Evolutionary conservation across 768 basidiomycete genomes (phyloP).

Genomic region (Serpula lacrymans): DNA sequence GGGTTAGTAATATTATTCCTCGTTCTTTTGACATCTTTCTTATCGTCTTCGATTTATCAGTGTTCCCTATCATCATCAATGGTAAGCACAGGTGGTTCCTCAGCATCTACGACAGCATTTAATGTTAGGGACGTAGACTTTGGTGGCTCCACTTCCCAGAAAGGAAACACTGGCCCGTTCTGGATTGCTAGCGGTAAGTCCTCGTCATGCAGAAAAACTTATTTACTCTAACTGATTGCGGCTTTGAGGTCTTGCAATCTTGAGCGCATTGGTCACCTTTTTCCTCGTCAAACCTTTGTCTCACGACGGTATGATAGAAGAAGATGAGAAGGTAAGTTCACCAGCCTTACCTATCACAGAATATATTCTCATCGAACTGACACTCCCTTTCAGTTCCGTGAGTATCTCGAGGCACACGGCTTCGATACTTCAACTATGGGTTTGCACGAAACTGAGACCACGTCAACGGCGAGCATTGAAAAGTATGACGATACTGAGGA

Average conservation of each 20-base stretch:
- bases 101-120: slow-evolving; percentile 1
- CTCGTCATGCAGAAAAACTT: background rate
- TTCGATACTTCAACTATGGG: slow-evolving; percentile 81
- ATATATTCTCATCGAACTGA: background rate
- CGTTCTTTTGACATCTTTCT: background rate
- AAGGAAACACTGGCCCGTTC: slow-evolving; percentile 82
- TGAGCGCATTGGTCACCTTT: slow-evolving; percentile 72
- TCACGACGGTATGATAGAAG: slow-evolving; percentile 75
- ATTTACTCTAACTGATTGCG: background rate
- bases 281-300: slow-evolving; percentile 72
- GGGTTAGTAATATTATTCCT: slow-evolving; percentile 44
- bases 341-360: slow-evolving; percentile 1
- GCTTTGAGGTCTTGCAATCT: slow-evolving; percentile 59
- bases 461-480: no score
- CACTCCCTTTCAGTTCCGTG: slow-evolving; percentile 58
- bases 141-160: slow-evolving; percentile 46
- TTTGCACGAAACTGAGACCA: slow-evolving; percentile 27
- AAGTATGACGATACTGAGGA: no score
- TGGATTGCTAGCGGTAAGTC: slow-evolving; percentile 73
- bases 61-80: slow-evolving; percentile 63
- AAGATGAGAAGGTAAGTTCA: slow-evolving; percentile 59
- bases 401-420: slow-evolving; percentile 74
- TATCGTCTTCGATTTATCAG: slow-evolving; percentile 29
- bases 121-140: slow-evolving; percentile 44
- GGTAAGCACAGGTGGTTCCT: no score